Evolutionary conservation across 1,139 yeast species (phyloP), one percentile per base, ranked within the genome.

Genomic region (Blastobotrys ciferrii): DNA sequence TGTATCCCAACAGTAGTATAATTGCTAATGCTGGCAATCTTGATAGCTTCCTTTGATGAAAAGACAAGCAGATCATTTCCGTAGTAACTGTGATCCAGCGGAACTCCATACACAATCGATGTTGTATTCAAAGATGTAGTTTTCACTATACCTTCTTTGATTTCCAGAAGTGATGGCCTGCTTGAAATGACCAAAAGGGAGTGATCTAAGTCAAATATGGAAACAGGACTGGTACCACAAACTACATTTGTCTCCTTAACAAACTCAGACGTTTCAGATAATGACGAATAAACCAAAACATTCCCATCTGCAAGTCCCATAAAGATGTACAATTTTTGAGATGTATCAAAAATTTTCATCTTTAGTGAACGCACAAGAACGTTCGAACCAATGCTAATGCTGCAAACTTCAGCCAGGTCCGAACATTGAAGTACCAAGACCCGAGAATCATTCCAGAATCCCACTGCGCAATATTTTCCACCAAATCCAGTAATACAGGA

Each of bases 301-400:
- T 28, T 23, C 11, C 39, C 45, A 13, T 23, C 19, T 14, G 45
- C 45, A 4, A 33, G 6, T 17, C 40, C 45, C 12, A 32, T 33
- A 6, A 30, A 15, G 3, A 39, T 7, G 11, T 28, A 14, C 25
- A 14, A 9, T 14, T 20, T 13, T 17, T 33, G 7, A 23, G 7
- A 6, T 15, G 18, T n/a, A 2, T 11, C 19, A 23, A 23, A 23
- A 5, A 6, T 23, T n/a, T 18, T 43, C 3, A 13, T 11, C 20
- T 14, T 30, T 4, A 25, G 20, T 7, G 32, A 32, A 5, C 33
- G 15, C n/a, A 20, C 32, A 7, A 28, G 33, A 20, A 43, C 19
- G 9, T 20, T 19, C 3, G 35, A n/a, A 2, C 33, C 45, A 32
- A 18, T 15, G 12, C 18, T 14, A 12, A 25, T 18, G 18, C 20